These are phyloP conservation scores for Rhodotorula mucilaginosa DNA, from an alignment of 1,284 basidiomycete genomes.

Conservation along the genomic window DNA sequence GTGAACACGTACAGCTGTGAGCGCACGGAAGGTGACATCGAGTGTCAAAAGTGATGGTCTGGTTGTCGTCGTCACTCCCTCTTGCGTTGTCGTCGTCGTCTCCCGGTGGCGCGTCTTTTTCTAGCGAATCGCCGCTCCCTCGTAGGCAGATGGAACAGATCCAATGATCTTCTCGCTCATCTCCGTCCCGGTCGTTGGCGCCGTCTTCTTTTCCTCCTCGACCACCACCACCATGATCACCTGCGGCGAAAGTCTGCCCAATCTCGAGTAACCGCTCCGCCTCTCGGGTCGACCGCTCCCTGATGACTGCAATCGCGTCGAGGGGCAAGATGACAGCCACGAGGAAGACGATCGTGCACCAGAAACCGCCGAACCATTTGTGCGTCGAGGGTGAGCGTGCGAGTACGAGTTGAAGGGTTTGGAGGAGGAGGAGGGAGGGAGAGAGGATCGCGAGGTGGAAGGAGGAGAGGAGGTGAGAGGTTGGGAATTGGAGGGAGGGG, in stretches of 20 bases:
- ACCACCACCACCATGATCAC: too few species aligned
- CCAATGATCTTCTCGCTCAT: neutral
- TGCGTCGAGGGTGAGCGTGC: neutral
- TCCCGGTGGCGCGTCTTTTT: neutral
- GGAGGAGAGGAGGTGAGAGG: neutral
- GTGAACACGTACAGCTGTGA: slow-evolving; percentile 3
- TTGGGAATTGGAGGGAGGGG: neutral
- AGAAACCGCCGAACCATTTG: neutral
- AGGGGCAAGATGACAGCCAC: neutral
- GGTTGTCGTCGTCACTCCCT: neutral
- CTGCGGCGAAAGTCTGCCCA: neutral
- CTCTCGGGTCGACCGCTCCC: neutral
- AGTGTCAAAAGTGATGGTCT: neutral
- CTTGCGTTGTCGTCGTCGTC: neutral
- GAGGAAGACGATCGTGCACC: neutral
- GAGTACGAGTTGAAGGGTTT: slow-evolving; percentile 4
- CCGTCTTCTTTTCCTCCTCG: too few species aligned
- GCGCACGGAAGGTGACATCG: slow-evolving; percentile 1
- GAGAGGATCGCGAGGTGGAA: neutral
- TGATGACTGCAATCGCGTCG: neutral
- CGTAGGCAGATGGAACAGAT: slow-evolving; percentile 18
- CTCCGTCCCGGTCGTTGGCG: too few species aligned
- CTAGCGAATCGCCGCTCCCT: neutral
- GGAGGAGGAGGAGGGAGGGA: neutral
- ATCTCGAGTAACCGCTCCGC: neutral